Base-by-base conservation (phyloP, 805 yeast genomes). In the Wickerhamiella allomyrinae region DNA sequence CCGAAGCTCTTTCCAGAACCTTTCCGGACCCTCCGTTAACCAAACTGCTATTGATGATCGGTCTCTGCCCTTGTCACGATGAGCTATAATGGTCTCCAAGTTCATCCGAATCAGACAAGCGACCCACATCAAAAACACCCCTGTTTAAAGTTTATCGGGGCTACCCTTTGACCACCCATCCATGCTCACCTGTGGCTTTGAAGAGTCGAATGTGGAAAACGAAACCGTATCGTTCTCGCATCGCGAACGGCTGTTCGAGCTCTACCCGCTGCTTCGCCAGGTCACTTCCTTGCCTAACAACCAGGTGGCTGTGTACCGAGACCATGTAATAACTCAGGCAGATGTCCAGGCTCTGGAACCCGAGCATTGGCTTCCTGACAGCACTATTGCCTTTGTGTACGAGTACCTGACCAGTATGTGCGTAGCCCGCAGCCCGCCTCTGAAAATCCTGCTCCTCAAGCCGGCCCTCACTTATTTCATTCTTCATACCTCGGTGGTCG, bases 341-440 rank as follows among this genome's bases (percentile, higher is more conserved):
- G 91, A 82, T 53, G 48, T 79, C 8, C 63, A 61, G 36, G 76
- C 73, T 49, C 57, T 81, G 13, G 61, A 66, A 40, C 76, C 77
- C 15, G 80, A 72, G 27, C 79, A 78, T 53, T 81, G 91, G 89
- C 60, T 81, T 23, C 77, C 76, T 51, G 89, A 80, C 53, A 77
- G 77, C 51, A 74, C 78, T 49, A 69, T 81, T 29, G 63, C 79
- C 0, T 72, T 79, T 42, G 58, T 77, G 15, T 81, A 68, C 56
- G 85, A 78, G 53, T 67, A 68, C 45, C 54, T 74, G n/a, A 70
- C 67, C 43, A 52, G 63, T 2, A 48, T 58, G 22, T 20, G 23
- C 10, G 15, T 13, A 35, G 21, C 29, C 14, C 17, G 34, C 14
- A 22, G 15, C 20, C 15, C 21, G 21, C 37, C 14, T 6, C 17